Evolutionary conservation across 257 asterid species (phyloP), one percentile per base, ranked within the genome.

Genomic region (Scutellaria galericulata): DNA sequence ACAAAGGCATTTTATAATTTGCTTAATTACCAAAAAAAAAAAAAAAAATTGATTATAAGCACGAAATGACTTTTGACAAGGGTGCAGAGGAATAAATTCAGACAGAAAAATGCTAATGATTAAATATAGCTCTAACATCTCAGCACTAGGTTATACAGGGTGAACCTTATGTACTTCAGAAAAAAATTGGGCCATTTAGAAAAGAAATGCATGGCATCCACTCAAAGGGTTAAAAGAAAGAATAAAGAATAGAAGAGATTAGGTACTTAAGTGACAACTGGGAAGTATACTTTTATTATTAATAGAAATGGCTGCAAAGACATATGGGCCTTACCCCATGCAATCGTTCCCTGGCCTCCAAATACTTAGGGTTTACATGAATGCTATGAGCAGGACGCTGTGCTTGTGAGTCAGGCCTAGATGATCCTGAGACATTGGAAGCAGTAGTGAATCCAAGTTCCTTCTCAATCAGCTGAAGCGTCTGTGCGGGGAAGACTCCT

Each of bases 351-450:
- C 95, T 82, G 59, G 95, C 96, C 84, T 89, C 97, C 78, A 92
- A 82, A 78, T 92, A 90, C 78, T 92, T 90, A 31, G 96, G 98
- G 78, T 92, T 92, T 51, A 92, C 96, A 75, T 92, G 96, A 81
- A 92, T 92, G 77, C 98, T 83, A 74, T 82, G 89, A 24, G 86
- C 90, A 66, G 96, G 91, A 39, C 89, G 98, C 66, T 87, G 84
- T 60, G 85, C 80, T 72, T 91, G 88, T 52, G 98, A 72, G 70
- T 92, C 96, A 56, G 84, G 80, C 78, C 84, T 80, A 70, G 86
- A 73, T 7, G 75, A 62, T 77, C 85, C 88, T 63, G 93, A 92
- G 70, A 87, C 90, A 58, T 85, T 92, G 77, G 81, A 85, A 57
- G 80, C 64, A 52, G 89, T 70, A n/a, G 82, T 67, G 71, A 92